Evolutionary conservation across 768 basidiomycete genomes (phyloP).

Genomic region (Russula compacta): DNA sequence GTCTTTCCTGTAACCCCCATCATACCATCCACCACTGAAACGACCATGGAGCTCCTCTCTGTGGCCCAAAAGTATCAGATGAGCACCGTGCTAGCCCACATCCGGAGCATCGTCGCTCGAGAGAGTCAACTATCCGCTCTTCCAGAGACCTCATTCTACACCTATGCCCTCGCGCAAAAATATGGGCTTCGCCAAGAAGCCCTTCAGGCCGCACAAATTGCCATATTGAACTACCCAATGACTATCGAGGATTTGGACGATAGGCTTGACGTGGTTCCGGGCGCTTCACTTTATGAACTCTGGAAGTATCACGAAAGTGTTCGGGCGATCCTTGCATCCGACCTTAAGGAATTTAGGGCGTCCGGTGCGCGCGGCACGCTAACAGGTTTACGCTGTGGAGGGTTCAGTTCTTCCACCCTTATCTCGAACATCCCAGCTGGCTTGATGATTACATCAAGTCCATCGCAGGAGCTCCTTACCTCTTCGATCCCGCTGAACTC

Average conservation of each 20-base stretch:
- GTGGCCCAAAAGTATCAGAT: neutral
- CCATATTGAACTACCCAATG: neutral
- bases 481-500: conserved; percentile 1
- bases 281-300: neutral
- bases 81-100: neutral
- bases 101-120: neutral
- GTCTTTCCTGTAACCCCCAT: neutral
- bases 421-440: conserved; percentile 8
- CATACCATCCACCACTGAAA: neutral
- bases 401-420: neutral
- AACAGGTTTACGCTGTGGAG: neutral
- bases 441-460: neutral
- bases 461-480: neutral
- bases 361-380: neutral
- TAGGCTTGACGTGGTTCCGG: neutral
- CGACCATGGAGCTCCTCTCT: neutral
- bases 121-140: neutral
- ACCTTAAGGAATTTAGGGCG: neutral
- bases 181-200: neutral
- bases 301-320: neutral
- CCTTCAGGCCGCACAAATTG: neutral
- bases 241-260: neutral
- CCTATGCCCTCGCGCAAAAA: neutral
- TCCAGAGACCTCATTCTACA: neutral
- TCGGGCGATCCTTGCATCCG: neutral